Base-by-base conservation (phyloP, 306 rosid genomes). In the Rubus parviflorus region DNA sequence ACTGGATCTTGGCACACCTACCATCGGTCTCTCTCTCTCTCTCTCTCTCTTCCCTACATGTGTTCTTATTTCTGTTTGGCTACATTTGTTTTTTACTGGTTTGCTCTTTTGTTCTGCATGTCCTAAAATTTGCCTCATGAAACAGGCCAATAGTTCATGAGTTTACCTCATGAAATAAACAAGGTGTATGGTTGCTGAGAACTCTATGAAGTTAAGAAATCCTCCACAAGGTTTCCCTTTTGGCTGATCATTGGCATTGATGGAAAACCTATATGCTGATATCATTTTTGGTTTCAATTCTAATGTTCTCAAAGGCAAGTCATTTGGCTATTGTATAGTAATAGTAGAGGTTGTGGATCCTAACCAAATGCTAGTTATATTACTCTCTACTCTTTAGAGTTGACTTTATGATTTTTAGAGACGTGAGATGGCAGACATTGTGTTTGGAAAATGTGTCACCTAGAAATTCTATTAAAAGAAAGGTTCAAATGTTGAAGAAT, bases 271-370 rank as follows among this genome's bases (percentile, higher is more conserved):
- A 58, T 23, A 51, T 72, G 64, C 63, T 46, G 19, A 38, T 35
- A 60, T 75, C 56, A 65, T 40, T 81, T 84, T 19, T 30, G 35
- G 35, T 22, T 22, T 67, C 47, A 48, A 49, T 54, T 45, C 76
- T 49, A 6, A 40, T 82, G 41, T 82, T 48, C 58, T 76, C 77
- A 75, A 10, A 75, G 80, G 74, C 77, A 80, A 45, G 79, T 84
- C 68, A 5, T 80, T 80, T 82, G 83, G 76, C 76, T 82, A 76
- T 85, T 85, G 75, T 66, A 51, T 69, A 78, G 85, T 79, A 75
- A 65, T 42, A 22, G 38, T 40, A 25, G 70, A 58, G 66, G 66
- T 22, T 80, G 46, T 69, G n/a, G 2, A 30, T 30, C 35, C 35
- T 30, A 30, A 30, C 2, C 35, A 30, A 30, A 30, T 30, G 35